Evolutionary conservation across 2,329 filamentous ascomycete species (phyloP).

Genomic region (Neospermospora avenae): DNA sequence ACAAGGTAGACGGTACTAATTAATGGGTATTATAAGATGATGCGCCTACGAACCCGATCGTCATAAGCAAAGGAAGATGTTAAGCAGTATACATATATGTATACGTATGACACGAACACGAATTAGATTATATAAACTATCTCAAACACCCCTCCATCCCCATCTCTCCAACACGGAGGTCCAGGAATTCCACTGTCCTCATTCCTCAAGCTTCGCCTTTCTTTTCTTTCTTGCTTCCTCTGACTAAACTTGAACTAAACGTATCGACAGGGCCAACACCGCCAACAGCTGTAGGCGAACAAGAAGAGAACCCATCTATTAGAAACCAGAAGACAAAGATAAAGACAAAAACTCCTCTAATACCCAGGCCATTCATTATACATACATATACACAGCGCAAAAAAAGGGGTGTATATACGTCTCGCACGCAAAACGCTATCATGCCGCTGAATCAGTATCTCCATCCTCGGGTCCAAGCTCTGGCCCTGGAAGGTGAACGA

Average conservation of each 20-base stretch:
- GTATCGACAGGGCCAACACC: no score
- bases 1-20: no score
- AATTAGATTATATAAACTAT: not conserved
- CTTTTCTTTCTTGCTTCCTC: no score
- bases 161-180: not conserved
- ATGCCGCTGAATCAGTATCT: not conserved
- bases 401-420: not conserved
- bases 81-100: no score
- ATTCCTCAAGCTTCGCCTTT: no score
- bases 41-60: no score
- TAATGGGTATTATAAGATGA: no score
- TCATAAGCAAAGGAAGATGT: no score
- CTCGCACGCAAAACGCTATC: slow-evolving; percentile 1
- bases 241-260: no score
- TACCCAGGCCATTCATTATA: not conserved
- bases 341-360: not conserved
- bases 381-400: not conserved
- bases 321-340: not conserved
- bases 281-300: no score
- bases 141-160: not conserved
- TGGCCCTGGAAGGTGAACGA: no score
- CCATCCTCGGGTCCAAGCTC: no score
- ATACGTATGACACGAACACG: not conserved
- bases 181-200: not conserved
- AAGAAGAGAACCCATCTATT: not conserved